Evolutionary conservation across 2,329 filamentous ascomycete species (phyloP), one percentile per base, ranked within the genome.

Genomic region (Colletotrichum sp.): DNA sequence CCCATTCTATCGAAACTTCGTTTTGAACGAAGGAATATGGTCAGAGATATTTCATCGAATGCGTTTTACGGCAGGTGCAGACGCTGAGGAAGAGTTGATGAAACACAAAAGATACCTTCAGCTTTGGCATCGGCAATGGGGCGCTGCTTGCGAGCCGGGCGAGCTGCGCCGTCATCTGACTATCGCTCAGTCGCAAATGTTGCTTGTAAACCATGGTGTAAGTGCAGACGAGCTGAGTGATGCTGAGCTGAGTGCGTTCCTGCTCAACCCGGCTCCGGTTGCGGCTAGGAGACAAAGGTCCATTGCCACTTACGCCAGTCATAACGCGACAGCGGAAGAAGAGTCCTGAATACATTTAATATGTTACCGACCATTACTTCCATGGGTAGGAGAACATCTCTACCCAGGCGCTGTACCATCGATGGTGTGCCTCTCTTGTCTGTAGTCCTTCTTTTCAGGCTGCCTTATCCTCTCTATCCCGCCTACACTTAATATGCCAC

Each of bases 381-480:
- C n/a, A 13, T 52, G 43, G n/a, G 43, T 12, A 15, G n/a, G n/a
- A 21, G 4, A 52, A 52, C 0, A 5, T 21, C 10, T 52, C 43
- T 52, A 21, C 1, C n/a, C n/a, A 24, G 10, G n/a, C 43, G 6
- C n/a, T 52, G 43, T 8, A 21, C 1, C 10, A 24, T 52, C 10
- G 43, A 52, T 5, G n/a, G 43, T 1, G n/a, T 13, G 43, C 12
- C 10, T 52, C n/a, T 52, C 12, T 21, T 15, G 6, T 13, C n/a
- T 52, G 6, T 13, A 21, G 6, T 21, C 3, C 10, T 21, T 24
- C 6, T 8, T 0, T 1, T 8, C 10, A 13, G n/a, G 18, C 18
- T 6, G 3, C 6, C 38, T 1, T 21, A 12, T 6, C 5, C 3
- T 48, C 9, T 12, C 18, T 0, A 48, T 5, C 36, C 9, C 5